These are phyloP conservation scores for Nissolia schottii DNA, from an alignment of 306 rosid species.

Conservation along the genomic window DNA sequence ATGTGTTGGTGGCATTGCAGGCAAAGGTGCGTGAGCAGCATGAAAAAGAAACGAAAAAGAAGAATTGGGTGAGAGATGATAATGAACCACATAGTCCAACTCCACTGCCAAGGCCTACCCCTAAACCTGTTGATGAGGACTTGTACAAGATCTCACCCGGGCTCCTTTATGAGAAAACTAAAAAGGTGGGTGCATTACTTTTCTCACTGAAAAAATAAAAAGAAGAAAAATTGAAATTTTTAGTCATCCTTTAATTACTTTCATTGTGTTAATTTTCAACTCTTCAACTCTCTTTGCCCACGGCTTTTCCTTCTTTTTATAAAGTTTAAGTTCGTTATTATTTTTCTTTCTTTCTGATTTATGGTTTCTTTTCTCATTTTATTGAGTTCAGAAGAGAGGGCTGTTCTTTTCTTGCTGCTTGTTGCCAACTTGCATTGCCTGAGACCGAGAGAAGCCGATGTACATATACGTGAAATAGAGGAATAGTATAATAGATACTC, in stretches of 20 bases:
- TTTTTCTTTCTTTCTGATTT: background rate
- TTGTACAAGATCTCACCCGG: constrained; percentile 75
- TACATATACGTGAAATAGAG: constrained; percentile 22
- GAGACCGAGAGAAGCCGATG: constrained; percentile 30
- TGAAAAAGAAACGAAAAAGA: constrained; percentile 49
- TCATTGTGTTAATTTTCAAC: background rate
- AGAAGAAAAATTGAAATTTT: background rate
- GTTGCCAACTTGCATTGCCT: constrained; percentile 70
- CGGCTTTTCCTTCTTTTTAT: constrained; percentile 14
- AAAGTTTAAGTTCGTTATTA: background rate
- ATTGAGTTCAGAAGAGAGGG: constrained; percentile 71
- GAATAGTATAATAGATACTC: constrained; percentile 11
- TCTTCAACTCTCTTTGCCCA: background rate
- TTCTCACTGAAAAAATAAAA: too few species aligned
- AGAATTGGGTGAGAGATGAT: constrained; percentile 40
- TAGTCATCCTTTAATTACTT: background rate
- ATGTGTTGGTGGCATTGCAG: constrained; percentile 36
- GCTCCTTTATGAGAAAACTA: constrained; percentile 51
- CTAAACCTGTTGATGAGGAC: constrained; percentile 82
- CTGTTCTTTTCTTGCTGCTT: constrained; percentile 72
- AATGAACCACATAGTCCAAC: constrained; percentile 25
- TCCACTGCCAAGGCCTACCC: constrained; percentile 33
- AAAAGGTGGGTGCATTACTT: constrained; percentile 49
- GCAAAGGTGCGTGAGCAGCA: constrained; percentile 38
- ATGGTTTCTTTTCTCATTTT: background rate